These are phyloP conservation scores for Pterula multifida DNA, from an alignment of 1,284 basidiomycete genomes.

Conservation along the genomic window DNA sequence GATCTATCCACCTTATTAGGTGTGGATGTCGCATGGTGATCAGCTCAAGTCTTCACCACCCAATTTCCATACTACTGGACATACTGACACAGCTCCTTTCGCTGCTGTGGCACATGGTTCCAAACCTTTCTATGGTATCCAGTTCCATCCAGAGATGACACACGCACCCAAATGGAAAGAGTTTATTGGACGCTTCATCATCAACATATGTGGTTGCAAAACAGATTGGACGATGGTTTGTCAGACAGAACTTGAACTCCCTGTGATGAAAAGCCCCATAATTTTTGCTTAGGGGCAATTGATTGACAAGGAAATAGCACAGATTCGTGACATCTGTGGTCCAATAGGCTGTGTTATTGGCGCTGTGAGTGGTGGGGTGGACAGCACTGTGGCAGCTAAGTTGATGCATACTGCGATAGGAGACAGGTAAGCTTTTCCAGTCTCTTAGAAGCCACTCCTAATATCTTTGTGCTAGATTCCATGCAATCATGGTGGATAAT, in stretches of 20 bases:
- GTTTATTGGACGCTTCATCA: slow-evolving; percentile 82
- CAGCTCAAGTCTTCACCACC: slow-evolving; percentile 78
- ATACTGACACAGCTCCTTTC: slow-evolving; percentile 82
- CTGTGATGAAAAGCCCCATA: slow-evolving; percentile 5
- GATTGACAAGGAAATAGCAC: slow-evolving; percentile 92
- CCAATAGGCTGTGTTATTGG: slow-evolving; percentile 94
- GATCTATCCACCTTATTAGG: slow-evolving; percentile 42
- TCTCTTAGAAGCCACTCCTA: neutral
- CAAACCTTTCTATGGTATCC: slow-evolving; percentile 91
- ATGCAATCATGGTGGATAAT: slow-evolving; percentile 99
- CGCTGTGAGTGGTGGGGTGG: slow-evolving; percentile 95
- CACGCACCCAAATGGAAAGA: slow-evolving; percentile 88
- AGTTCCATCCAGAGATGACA: slow-evolving; percentile 99
- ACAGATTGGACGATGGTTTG: slow-evolving; percentile 90
- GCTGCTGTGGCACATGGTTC: slow-evolving; percentile 89
- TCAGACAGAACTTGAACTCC: too few relatives aligned
- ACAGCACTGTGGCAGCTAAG: slow-evolving; percentile 96
- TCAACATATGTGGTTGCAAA: slow-evolving; percentile 76
- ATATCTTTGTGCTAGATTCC: slow-evolving; percentile 58
- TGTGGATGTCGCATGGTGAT: slow-evolving; percentile 99
- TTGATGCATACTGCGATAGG: slow-evolving; percentile 99
- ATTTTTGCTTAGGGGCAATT: slow-evolving; percentile 84
- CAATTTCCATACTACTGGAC: slow-evolving; percentile 82
- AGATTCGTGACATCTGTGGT: slow-evolving; percentile 94
- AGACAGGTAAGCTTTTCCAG: slow-evolving; percentile 57